A percentile compares a stretch with the other conserved stretches of the same genome.
Conservation (phyloP, 768 basidiomycete species). For the Cystobasidium ongulense region DNA sequence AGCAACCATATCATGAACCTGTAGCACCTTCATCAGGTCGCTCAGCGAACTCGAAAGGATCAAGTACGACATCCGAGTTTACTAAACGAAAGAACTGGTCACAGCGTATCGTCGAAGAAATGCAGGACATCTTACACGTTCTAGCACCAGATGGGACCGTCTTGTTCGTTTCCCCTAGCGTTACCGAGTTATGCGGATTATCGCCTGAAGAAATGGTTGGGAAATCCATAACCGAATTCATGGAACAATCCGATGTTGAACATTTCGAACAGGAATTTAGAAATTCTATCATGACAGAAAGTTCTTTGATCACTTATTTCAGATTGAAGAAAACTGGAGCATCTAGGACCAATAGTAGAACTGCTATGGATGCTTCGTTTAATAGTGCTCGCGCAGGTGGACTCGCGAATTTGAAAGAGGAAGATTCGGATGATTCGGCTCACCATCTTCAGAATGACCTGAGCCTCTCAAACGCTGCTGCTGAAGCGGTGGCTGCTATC, state of each 20-base stretch:
- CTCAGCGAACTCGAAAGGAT: conserved; percentile 1
- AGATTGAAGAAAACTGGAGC: conserved; percentile 36
- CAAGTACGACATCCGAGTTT: conserved; percentile 38
- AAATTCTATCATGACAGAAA: conserved; percentile 26
- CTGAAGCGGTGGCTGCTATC: neutral
- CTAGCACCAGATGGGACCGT: conserved; percentile 83
- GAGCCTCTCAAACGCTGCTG: neutral
- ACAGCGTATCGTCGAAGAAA: conserved; percentile 39
- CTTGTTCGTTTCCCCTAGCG: conserved; percentile 78
- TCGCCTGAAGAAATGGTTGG: conserved; percentile 80
- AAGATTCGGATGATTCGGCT: conserved; percentile 1
- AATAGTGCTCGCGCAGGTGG: no score
- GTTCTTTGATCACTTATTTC: conserved; percentile 37
- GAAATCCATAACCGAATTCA: conserved; percentile 66
- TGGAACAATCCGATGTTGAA: conserved; percentile 78
- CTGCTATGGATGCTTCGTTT: conserved; percentile 29
- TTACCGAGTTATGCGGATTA: conserved; percentile 73
- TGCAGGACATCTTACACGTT: conserved; percentile 73
- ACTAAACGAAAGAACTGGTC: conserved; percentile 41
- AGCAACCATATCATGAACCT: neutral
- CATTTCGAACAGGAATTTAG: conserved; percentile 84
- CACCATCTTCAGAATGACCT: neutral
- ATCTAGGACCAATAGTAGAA: no score
- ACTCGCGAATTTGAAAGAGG: conserved; percentile 30
- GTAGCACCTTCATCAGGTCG: neutral